Base-by-base conservation (phyloP, 495 filamentous ascomycete species). In the Stereocaulon alpinum region DNA sequence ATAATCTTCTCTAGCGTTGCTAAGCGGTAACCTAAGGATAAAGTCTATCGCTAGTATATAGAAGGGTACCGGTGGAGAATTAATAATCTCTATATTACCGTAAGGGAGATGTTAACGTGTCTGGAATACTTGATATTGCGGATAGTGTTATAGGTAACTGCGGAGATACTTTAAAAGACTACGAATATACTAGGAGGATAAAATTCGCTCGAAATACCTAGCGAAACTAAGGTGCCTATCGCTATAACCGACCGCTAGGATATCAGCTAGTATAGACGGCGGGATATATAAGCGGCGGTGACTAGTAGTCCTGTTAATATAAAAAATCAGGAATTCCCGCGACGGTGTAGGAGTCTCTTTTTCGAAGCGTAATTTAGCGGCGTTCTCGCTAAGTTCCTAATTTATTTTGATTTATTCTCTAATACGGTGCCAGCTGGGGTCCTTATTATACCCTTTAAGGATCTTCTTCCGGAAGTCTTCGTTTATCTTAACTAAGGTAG, bases 41-140 rank as follows among this genome's bases (percentile, higher is more conserved):
- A 47, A 58, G 32, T 58, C 27, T 1, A 52, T 40, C 15, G 9
- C 24, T 37, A 59, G 20, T 5, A 20, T 52, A 59, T 59, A 43
- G n/a, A 59, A 59, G 0, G 14, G 47, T 5, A 52, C n/a, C n/a
- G n/a, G n/a, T n/a, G n/a, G n/a, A n/a, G n/a, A n/a, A n/a, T n/a
- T n/a, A n/a, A n/a, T n/a, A 2, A 45, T n/a, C 15, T 27, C 1
- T 29, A 42, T 40, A 22, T 42, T 6, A 6, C 41, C 7, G 11
- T n/a, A 60, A 29, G 27, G 22, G 32, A 43, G 49, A 60, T 30
- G 12, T 53, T 2, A 45, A 22, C 18, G 18, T 0, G 18, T 45
- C 43, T 45, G 4, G 20, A 45, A n/a, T 4, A 45, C 17, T 5
- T 17, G 6, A 18, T 12, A 45, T 22, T 45, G 3, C 10, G 3